Evolutionary conservation across 2,329 filamentous ascomycete species (phyloP).

Genomic region (Grosmannia clavigera): DNA sequence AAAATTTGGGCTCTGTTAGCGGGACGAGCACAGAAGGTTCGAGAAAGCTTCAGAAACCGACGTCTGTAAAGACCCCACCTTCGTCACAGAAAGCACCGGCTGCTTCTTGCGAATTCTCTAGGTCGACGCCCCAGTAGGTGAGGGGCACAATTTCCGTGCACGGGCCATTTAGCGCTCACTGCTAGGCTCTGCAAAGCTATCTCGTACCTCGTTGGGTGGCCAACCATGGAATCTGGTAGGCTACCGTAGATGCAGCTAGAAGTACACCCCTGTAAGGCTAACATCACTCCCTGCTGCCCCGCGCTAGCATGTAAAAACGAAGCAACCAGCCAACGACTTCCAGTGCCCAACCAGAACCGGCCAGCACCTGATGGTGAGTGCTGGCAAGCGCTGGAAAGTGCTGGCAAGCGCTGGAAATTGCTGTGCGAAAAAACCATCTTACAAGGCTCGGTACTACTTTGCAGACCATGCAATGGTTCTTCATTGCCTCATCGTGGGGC

Average conservation of each 20-base stretch:
- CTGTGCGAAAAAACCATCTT: not conserved
- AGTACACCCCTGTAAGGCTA: not conserved
- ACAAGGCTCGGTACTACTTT: not conserved
- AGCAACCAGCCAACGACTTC: not conserved
- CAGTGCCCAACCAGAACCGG: not conserved
- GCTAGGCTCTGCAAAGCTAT: not conserved
- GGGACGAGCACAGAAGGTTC: conserved; percentile 13
- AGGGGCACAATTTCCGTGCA: not conserved
- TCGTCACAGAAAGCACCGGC: not conserved
- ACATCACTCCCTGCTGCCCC: not conserved
- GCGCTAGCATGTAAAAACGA: not conserved
- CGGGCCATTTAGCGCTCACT: not conserved
- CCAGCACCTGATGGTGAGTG: not conserved
- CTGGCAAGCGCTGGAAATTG: not conserved
- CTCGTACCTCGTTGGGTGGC: not conserved
- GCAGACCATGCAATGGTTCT: not conserved
- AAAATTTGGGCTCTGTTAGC: conserved; percentile 10
- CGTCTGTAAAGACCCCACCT: conserved; percentile 7
- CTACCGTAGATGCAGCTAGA: not conserved
- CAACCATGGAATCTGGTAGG: not conserved
- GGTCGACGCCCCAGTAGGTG: not conserved
- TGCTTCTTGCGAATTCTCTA: not conserved
- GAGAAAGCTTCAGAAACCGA: conserved; percentile 12
- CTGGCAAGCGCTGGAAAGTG: not conserved
- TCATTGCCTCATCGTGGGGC: not conserved